A percentile compares a stretch with the other conserved stretches of the same genome.
These are phyloP conservation scores for Scheffersomyces titani DNA, from an alignment of 1,139 yeast genomes.

Conservation along the genomic window DNA sequence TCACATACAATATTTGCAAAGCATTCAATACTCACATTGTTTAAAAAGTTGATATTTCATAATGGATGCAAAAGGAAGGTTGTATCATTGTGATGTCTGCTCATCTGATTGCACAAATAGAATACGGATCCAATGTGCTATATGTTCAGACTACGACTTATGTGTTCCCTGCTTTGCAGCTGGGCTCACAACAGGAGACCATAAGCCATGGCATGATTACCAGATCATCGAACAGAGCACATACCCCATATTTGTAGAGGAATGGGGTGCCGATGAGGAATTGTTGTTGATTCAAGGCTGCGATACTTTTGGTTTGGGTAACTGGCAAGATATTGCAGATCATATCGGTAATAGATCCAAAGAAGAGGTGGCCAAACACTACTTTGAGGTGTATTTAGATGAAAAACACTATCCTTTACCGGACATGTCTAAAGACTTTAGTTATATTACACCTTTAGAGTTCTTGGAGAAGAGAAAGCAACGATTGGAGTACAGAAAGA, in stretches of 20 bases:
- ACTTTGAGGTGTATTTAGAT: conserved; percentile 66
- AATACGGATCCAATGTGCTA: conserved; percentile 88
- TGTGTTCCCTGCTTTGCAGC: conserved; percentile 96
- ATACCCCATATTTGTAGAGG: conserved; percentile 84
- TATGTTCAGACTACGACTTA: conserved; percentile 88
- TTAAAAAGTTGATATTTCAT: no score
- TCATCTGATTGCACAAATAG: conserved; percentile 92
- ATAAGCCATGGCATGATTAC: conserved; percentile 94
- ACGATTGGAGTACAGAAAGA: conserved; percentile 65
- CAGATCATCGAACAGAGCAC: conserved; percentile 91
- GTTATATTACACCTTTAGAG: conserved; percentile 61
- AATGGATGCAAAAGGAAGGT: conserved; percentile 33
- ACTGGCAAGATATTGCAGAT: conserved; percentile 96
- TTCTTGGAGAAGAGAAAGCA: conserved; percentile 69
- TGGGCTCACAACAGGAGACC: conserved; percentile 79
- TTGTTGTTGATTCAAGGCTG: conserved; percentile 85
- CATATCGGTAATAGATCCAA: conserved; percentile 90
- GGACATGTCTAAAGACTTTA: conserved; percentile 71
- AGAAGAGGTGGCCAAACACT: conserved; percentile 89
- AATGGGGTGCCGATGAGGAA: conserved; percentile 99
- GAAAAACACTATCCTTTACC: conserved; percentile 79
- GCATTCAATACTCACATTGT: no score
- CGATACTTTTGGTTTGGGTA: conserved; percentile 88
- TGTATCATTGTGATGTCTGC: conserved; percentile 93
- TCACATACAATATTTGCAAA: no score